Percentiles rank a stretch among this genome's conserved stretches.
phyloP scores from a whole-genome alignment of 2,329 filamentous ascomycete genomes.

The Emergomyces pasteurianus region DNA sequence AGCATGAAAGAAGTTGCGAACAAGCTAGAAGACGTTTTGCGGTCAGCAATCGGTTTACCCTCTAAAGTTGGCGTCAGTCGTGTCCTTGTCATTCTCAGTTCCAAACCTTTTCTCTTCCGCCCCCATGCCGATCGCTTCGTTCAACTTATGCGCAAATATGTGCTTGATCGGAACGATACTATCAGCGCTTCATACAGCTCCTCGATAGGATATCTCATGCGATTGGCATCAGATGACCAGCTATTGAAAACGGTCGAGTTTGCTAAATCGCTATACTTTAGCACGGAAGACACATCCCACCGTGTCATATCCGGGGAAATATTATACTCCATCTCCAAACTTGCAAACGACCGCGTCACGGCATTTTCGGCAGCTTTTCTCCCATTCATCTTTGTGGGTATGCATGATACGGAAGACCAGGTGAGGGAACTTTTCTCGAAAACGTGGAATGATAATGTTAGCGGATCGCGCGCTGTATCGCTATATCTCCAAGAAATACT shows the following conservation, averaged over 20 bases:
- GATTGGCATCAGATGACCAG: slow-evolving; percentile 47
- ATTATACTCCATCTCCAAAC: slow-evolving; percentile 69
- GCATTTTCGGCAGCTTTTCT: slow-evolving; percentile 62
- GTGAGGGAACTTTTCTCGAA: slow-evolving; percentile 69
- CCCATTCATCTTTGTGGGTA: slow-evolving; percentile 78
- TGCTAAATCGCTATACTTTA: slow-evolving; percentile 62
- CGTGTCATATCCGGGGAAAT: slow-evolving; percentile 71
- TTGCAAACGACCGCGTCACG: slow-evolving; percentile 80
- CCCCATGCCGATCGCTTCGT: slow-evolving; percentile 67
- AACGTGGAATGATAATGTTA: slow-evolving; percentile 85
- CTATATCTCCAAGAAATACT: slow-evolving; percentile 79
- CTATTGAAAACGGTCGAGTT: slow-evolving; percentile 44
- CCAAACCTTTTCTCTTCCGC: slow-evolving; percentile 60
- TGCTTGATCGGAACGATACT: slow-evolving; percentile 86
- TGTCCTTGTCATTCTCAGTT: slow-evolving; percentile 72
- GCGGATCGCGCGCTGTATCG: slow-evolving; percentile 66
- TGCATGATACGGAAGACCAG: slow-evolving; percentile 72
- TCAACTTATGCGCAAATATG: slow-evolving; percentile 64
- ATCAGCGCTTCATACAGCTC: slow-evolving; percentile 82
- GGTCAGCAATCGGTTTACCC: slow-evolving; percentile 76
- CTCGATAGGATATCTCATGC: slow-evolving; percentile 73
- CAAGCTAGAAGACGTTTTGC: slow-evolving; percentile 65
- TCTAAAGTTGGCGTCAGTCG: slow-evolving; percentile 87
- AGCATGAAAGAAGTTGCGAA: slow-evolving; percentile 66
- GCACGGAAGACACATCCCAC: slow-evolving; percentile 62